Evolutionary conservation across 345 rosid species (phyloP), one percentile per base, ranked within the genome.

Genomic region (Isatis tinctoria): DNA sequence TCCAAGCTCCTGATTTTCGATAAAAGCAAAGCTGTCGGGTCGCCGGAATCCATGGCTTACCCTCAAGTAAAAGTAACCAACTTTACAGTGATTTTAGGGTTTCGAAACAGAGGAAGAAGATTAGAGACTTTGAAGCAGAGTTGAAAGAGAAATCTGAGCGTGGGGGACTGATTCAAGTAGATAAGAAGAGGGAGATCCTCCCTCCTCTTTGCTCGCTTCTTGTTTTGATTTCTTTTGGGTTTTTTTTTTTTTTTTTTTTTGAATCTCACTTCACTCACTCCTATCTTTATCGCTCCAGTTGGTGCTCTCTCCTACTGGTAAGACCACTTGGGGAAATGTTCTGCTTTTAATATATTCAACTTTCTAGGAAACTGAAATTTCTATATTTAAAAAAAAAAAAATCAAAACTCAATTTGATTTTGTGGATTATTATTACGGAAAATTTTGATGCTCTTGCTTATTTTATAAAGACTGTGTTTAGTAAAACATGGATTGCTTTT

Each of bases 21-120:
- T 49, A 88, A 82, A 53, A 95, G 82, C 49, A 95, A 41, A 61
- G 82, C 33, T 35, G 96, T 88, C 8, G 90, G 83, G 60, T 90
- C 96, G 65, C 85, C 91, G 61, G 87, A 78, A 80, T 92, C 98
- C 98, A 95, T 92, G 81, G 83, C 26, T 61, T 40, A 4, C 16
- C 39, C 3, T 3, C 3, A 3, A 56, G 60, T 6, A 63, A 64
- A 64, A 64, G 69, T 11, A 16, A 64, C 9, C 16, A 64, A n/a
- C 68, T 64, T 30, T 32, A 11, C 5, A 18, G 6, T 20, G 28
- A 48, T 20, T 48, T 47, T 65, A 35, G 68, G 69, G 52, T 53
- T 70, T 1, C 6, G 8, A 16, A 59, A 26, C 17, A 57, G 35
- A 59, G n/a, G 16, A 16, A 45, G 41, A 57, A 57, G 48, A 39